Evolutionary conservation across 768 basidiomycete species (phyloP).

Genomic region (Kondoa subrosea): DNA sequence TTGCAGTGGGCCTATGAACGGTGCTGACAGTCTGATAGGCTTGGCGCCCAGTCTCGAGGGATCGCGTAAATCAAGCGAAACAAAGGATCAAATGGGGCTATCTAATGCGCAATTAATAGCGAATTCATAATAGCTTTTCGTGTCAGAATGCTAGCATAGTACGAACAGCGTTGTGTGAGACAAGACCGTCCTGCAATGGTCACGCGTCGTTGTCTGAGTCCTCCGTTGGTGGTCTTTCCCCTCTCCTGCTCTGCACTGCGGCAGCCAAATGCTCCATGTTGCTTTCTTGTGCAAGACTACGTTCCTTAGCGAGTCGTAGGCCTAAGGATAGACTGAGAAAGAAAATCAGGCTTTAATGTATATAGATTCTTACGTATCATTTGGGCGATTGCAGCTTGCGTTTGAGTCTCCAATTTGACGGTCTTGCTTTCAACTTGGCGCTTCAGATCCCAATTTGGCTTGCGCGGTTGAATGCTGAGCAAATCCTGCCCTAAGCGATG

Average conservation of each 20-base stretch:
- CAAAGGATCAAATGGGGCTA: constrained; percentile 9
- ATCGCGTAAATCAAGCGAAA: not conserved
- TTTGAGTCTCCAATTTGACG: constrained; percentile 64
- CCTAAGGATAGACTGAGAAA: not conserved
- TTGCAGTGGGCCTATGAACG: constrained; percentile 41
- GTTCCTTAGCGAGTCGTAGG: too few species aligned
- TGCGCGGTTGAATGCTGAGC: constrained; percentile 51
- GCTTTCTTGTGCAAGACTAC: too few species aligned
- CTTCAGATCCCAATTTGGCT: constrained; percentile 49
- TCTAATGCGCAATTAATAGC: constrained; percentile 15
- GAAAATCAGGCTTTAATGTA: not conserved
- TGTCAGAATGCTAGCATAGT: too few species aligned
- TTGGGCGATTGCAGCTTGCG: constrained; percentile 78
- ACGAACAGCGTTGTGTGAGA: too few species aligned
- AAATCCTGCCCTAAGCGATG: constrained; percentile 31
- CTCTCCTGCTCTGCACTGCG: not conserved
- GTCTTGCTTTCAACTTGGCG: constrained; percentile 64
- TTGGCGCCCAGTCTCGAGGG: constrained; percentile 29
- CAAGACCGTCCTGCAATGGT: too few species aligned
- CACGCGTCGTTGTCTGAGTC: too few species aligned
- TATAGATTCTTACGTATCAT: constrained; percentile 69
- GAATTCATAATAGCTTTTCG: not conserved
- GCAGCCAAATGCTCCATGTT: not conserved
- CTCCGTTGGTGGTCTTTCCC: too few species aligned
- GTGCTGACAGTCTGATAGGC: constrained; percentile 59